Evolutionary conservation across 306 rosid species (phyloP).

Genomic region (peach (Prunus persica)): Prunus_persica_NCBIv2 NC_034014.1:13262001-13262500

Average conservation of each 20-base stretch:
- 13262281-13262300: slow-evolving; percentile 69
- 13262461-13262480: too few species aligned
- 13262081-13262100: too few species aligned
- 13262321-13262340: slow-evolving; percentile 96
- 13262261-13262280: slow-evolving; percentile 44
- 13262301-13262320: slow-evolving; percentile 82
- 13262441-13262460: neutral
- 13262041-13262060: too few species aligned
- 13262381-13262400: slow-evolving; percentile 38
- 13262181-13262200: neutral
- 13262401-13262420: slow-evolving; percentile 21
- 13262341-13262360: slow-evolving; percentile 85
- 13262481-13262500: neutral
- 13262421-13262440: neutral
- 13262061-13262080: too few species aligned
- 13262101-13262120: too few species aligned
- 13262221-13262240: neutral
- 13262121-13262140: too few species aligned
- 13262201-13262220: neutral
- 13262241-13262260: neutral
- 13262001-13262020: too few species aligned
- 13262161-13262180: neutral
- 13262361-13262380: slow-evolving; percentile 95
- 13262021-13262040: too few species aligned
- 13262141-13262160: neutral